Percentiles rank a stretch among this genome's conserved stretches.
phyloP scores from a whole-genome alignment of 2,329 filamentous ascomycete species.

The Xylariales sp. region DNA sequence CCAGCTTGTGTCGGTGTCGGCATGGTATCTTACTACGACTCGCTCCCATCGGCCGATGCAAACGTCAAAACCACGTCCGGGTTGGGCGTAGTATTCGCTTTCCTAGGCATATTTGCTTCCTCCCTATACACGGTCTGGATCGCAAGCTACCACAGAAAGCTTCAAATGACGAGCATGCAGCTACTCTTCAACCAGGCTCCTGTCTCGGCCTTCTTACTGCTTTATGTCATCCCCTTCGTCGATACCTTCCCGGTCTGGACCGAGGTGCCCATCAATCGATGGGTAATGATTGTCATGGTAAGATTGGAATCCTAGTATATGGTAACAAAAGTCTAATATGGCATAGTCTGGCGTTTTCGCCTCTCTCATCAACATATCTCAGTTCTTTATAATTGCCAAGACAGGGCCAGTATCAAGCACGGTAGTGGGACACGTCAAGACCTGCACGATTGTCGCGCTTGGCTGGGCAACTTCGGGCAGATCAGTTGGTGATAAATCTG shows the following conservation, averaged over 20 bases:
- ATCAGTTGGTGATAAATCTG: constrained; percentile 50
- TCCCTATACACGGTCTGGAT: constrained; percentile 68
- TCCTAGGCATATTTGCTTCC: constrained; percentile 59
- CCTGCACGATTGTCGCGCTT: constrained; percentile 59
- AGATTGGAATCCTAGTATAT: constrained; percentile 16
- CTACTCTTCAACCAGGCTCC: constrained; percentile 65
- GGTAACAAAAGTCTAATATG: constrained; percentile 13
- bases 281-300: constrained; percentile 57
- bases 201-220: constrained; percentile 55
- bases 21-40: constrained; percentile 65
- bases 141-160: constrained; percentile 58
- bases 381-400: constrained; percentile 59
- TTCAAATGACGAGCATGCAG: constrained; percentile 65
- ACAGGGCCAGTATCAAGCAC: constrained; percentile 61
- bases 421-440: constrained; percentile 63
- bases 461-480: constrained; percentile 55
- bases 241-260: constrained; percentile 57
- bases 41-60: constrained; percentile 42
- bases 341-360: constrained; percentile 57
- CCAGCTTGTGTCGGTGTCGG: constrained; percentile 62
- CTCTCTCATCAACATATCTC: constrained; percentile 60
- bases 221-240: constrained; percentile 62
- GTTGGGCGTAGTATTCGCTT: constrained; percentile 60
- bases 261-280: constrained; percentile 44
- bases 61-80: constrained; percentile 51